Conservation (phyloP, 169 alveolate species). For the Plasmodium ovale region DNA sequence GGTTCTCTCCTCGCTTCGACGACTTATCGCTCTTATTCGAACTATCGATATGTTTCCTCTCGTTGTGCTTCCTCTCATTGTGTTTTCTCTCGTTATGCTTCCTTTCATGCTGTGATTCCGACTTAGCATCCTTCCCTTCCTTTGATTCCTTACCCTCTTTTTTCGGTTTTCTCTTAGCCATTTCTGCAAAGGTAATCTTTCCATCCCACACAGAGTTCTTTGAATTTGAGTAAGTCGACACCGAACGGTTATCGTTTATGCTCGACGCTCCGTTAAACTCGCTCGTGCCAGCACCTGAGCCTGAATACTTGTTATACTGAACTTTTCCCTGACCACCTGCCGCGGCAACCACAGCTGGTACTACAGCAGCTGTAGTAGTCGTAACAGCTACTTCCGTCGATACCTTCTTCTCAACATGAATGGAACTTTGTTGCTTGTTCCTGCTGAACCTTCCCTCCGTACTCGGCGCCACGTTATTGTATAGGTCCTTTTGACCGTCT, state of each 20-base stretch:
- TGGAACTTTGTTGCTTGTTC: too few species aligned
- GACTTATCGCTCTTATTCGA: not conserved
- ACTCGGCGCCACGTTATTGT: too few species aligned
- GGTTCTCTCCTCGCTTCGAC: not conserved
- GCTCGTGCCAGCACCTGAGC: not conserved
- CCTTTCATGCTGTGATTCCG: not conserved
- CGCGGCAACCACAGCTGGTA: not conserved
- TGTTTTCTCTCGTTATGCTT: too few species aligned
- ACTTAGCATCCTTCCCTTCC: not conserved
- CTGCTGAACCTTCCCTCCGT: too few species aligned
- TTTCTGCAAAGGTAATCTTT: constrained; percentile 72
- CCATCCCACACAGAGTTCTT: constrained; percentile 74
- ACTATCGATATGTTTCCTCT: constrained; percentile 2
- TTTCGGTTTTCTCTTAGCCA: constrained; percentile 68
- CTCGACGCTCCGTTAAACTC: not conserved
- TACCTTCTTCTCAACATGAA: too few species aligned
- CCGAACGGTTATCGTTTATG: constrained; percentile 4
- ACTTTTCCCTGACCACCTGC: too few species aligned
- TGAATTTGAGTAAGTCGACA: constrained; percentile 17
- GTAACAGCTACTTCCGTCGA: too few species aligned
- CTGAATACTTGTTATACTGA: not conserved
- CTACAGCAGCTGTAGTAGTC: too few species aligned
- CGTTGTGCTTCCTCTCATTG: too few species aligned
- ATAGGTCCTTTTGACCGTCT: too few species aligned
- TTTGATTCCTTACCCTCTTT: constrained; percentile 16